phyloP scores from a whole-genome alignment of 768 basidiomycete species.

The Tricholoma furcatifolium region DNA sequence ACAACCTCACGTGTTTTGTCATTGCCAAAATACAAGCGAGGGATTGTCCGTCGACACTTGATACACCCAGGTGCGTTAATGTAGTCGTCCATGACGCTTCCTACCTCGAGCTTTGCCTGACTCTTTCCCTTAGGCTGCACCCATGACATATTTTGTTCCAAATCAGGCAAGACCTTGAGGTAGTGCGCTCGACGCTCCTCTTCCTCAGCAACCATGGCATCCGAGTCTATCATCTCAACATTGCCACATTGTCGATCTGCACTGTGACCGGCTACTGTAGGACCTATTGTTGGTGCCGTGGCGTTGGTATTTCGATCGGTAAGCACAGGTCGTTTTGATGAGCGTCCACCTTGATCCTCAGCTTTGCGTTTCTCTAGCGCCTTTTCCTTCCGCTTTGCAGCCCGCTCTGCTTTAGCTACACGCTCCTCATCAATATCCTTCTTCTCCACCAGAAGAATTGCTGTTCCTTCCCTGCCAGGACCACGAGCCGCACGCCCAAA shows the following conservation, averaged over 20 bases:
- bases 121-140: not conserved
- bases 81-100: conserved; percentile 3
- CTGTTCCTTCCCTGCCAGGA: conserved; percentile 13
- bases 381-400: conserved; percentile 1
- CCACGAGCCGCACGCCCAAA: conserved; percentile 28
- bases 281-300: too few species aligned
- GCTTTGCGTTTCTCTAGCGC: not conserved
- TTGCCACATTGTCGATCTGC: not conserved
- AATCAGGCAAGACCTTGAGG: too few species aligned
- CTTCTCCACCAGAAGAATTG: conserved; percentile 26
- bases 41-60: not conserved
- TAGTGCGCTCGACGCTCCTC: conserved; percentile 3
- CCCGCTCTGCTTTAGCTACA: conserved; percentile 10
- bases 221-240: not conserved
- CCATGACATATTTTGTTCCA: not conserved
- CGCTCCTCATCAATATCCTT: conserved; percentile 25
- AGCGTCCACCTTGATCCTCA: not conserved
- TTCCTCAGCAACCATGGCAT: not conserved
- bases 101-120: not conserved
- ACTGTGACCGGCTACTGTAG: too few species aligned
- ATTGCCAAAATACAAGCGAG: conserved; percentile 6
- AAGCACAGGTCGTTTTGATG: not conserved
- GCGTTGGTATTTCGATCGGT: conserved; percentile 3
- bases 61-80: conserved; percentile 3
- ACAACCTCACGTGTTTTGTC: conserved; percentile 9